phyloP scores from a whole-genome alignment of 768 basidiomycete genomes.

The Boletus eberwhitei region DNA sequence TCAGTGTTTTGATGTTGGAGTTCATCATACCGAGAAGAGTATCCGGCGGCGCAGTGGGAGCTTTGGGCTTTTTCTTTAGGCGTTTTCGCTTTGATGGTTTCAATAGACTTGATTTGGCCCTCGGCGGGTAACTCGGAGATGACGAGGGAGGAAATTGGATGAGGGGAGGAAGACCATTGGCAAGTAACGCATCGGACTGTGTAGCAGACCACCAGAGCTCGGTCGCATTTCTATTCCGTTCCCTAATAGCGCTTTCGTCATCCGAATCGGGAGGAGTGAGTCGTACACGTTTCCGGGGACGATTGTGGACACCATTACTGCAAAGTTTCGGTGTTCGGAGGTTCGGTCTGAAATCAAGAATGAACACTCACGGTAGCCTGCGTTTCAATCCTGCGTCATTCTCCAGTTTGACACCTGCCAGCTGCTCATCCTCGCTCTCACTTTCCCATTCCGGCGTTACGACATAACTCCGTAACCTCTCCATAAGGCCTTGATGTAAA shows the following conservation, averaged over 20 bases:
- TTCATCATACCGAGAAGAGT: slow-evolving; percentile 71
- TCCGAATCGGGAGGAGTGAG: slow-evolving; percentile 41
- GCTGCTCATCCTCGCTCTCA: slow-evolving; percentile 35
- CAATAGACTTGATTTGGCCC: slow-evolving; percentile 8
- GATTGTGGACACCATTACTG: slow-evolving; percentile 30
- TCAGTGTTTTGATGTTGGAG: slow-evolving; percentile 70
- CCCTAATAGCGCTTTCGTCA: slow-evolving; percentile 24
- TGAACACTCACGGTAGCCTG: slow-evolving; percentile 35
- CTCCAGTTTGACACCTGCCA: slow-evolving; percentile 28
- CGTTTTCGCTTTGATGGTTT: slow-evolving; percentile 22
- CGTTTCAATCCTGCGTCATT: slow-evolving; percentile 56
- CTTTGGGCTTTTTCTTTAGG: slow-evolving; percentile 19
- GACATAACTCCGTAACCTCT: slow-evolving; percentile 20
- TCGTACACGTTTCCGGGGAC: slow-evolving; percentile 63
- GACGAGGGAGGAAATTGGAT: slow-evolving; percentile 31
- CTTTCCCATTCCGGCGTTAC: slow-evolving; percentile 32
- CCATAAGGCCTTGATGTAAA: slow-evolving; percentile 13
- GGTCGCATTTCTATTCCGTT: slow-evolving; percentile 40
- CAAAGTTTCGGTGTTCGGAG: background rate
- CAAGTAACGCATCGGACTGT: slow-evolving; percentile 56
- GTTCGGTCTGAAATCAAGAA: background rate
- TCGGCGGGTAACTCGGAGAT: slow-evolving; percentile 7
- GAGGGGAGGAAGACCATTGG: slow-evolving; percentile 60
- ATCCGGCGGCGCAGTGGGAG: slow-evolving; percentile 29
- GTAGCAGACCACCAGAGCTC: slow-evolving; percentile 77